These are phyloP conservation scores for Microsporum ferrugineum DNA, from an alignment of 2,329 filamentous ascomycete species.

Conservation along the genomic window DNA sequence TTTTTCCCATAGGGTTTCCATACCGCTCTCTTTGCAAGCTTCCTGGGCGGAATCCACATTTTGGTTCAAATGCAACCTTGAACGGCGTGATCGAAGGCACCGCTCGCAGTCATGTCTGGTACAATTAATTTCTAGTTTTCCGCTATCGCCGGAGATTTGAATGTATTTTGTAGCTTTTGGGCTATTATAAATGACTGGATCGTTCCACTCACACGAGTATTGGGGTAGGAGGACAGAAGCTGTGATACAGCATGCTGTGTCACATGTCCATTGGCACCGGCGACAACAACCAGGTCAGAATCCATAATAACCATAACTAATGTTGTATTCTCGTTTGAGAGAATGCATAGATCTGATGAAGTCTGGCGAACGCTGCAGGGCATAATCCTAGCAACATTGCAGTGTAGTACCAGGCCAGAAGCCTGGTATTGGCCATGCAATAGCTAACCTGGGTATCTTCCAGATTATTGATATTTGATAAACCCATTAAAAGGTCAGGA, in stretches of 20 bases:
- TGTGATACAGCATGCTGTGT: neutral
- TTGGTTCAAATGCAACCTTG: slow-evolving; percentile 31
- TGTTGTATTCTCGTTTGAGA: neutral
- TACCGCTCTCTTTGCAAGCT: slow-evolving; percentile 4
- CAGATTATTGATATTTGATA: too few relatives aligned
- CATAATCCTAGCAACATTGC: neutral
- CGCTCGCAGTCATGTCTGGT: neutral
- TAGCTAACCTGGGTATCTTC: neutral
- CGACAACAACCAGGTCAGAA: neutral
- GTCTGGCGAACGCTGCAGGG: too few relatives aligned
- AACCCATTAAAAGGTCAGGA: too few relatives aligned
- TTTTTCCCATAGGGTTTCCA: neutral
- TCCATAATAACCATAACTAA: neutral
- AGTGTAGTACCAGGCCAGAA: neutral
- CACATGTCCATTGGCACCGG: neutral
- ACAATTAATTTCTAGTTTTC: neutral
- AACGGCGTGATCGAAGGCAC: neutral
- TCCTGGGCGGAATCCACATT: slow-evolving; percentile 25
- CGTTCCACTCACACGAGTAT: neutral
- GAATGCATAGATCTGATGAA: neutral
- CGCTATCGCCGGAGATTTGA: neutral
- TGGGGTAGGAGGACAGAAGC: neutral
- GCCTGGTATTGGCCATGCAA: neutral
- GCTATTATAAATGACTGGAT: neutral
- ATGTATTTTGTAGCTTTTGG: neutral